Conservation (phyloP, 805 yeast genomes). For the Blastobotrys mokoenaii region DNA sequence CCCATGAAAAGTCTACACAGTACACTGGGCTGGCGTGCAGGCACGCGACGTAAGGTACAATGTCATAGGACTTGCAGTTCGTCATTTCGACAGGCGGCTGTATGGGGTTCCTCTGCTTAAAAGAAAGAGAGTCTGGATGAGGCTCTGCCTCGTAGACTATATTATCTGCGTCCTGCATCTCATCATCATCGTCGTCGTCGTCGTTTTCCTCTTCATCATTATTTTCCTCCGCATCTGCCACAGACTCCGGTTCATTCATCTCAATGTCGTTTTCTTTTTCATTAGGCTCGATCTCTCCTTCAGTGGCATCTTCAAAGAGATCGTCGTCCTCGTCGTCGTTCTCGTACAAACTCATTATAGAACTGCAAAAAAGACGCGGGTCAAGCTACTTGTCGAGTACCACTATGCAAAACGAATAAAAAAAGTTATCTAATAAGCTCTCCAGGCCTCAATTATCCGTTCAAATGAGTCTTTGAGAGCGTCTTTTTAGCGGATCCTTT, state of each 20-base stretch:
- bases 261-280: slow-evolving; percentile 15
- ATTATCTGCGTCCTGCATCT: slow-evolving; percentile 26
- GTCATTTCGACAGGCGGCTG: slow-evolving; percentile 37
- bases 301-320: slow-evolving; percentile 26
- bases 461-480: no score
- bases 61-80: slow-evolving; percentile 51
- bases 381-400: no score
- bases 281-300: slow-evolving; percentile 21
- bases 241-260: slow-evolving; percentile 8
- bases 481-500: no score
- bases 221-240: slow-evolving; percentile 21
- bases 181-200: slow-evolving; percentile 23
- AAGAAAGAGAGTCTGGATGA: slow-evolving; percentile 20
- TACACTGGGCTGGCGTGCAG: slow-evolving; percentile 76
- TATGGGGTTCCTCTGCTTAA: slow-evolving; percentile 15
- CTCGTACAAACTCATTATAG: slow-evolving; percentile 5
- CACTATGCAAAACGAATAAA: no score
- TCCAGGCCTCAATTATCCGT: no score
- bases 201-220: slow-evolving; percentile 23
- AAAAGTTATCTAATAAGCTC: no score
- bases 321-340: slow-evolving; percentile 25
- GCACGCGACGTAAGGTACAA: slow-evolving; percentile 79
- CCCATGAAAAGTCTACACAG: slow-evolving; percentile 66
- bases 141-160: slow-evolving; percentile 11
- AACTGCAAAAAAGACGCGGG: no score